phyloP scores from a whole-genome alignment of 2,329 filamentous ascomycete genomes.

The Colletotrichum scovillei region DNA sequence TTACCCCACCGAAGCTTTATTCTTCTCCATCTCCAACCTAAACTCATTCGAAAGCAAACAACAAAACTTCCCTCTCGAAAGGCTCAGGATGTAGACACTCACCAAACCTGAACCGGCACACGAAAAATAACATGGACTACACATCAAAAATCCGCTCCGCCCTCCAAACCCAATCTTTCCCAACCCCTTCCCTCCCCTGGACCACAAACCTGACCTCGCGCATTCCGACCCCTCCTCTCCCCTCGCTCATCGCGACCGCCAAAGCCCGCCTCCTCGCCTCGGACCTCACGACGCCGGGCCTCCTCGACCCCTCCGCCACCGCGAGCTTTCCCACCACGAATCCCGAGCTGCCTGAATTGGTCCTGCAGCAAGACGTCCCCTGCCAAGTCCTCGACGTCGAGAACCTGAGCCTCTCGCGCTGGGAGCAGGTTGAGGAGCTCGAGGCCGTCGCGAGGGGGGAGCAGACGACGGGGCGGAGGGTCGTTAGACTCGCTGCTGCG shows the following conservation, averaged over 20 bases:
- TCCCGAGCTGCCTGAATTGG: slow-evolving; percentile 63
- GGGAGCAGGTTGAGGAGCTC: slow-evolving; percentile 88
- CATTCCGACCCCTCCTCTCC: slow-evolving; percentile 70
- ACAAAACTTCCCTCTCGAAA: background rate
- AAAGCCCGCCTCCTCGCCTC: slow-evolving; percentile 82
- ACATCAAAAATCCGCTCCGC: slow-evolving; percentile 61
- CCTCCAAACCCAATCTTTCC: slow-evolving; percentile 65
- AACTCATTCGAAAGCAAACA: background rate
- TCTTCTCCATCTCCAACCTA: background rate
- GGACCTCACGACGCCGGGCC: slow-evolving; percentile 74
- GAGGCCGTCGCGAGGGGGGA: slow-evolving; percentile 81
- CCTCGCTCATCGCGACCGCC: slow-evolving; percentile 81
- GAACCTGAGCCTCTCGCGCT: slow-evolving; percentile 82
- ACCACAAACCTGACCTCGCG: slow-evolving; percentile 70
- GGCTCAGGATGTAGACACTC: background rate
- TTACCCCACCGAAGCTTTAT: slow-evolving; percentile 28
- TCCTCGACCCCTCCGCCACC: slow-evolving; percentile 56
- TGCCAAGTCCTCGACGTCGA: slow-evolving; percentile 90
- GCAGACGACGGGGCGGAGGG: slow-evolving; percentile 79
- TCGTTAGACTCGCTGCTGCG: slow-evolving; percentile 73
- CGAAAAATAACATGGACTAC: slow-evolving; percentile 43
- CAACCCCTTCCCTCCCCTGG: slow-evolving; percentile 67
- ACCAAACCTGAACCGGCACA: background rate
- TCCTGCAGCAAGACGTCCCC: slow-evolving; percentile 71
- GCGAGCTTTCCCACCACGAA: slow-evolving; percentile 63